Evolutionary conservation across 1,139 yeast species (phyloP).

Genomic region (Pichia cactophila): DNA sequence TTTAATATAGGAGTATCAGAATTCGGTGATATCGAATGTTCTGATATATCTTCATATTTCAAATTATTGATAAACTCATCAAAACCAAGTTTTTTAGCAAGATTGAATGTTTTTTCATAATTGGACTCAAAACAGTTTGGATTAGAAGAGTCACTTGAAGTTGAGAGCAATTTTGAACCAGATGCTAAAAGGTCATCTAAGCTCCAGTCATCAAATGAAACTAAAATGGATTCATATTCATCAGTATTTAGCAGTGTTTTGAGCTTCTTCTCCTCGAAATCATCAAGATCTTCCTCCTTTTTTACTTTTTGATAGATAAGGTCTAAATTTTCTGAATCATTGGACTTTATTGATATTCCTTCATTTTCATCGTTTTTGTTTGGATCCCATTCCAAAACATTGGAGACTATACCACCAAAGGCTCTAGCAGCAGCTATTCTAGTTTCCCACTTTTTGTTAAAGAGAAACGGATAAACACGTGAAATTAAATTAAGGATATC

Average conservation of each 20-base stretch:
- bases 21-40: background rate
- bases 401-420: conserved; percentile 83
- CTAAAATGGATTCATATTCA: conserved; percentile 43
- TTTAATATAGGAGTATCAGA: background rate
- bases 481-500: conserved; percentile 78
- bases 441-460: conserved; percentile 89
- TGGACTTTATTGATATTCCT: conserved; percentile 15
- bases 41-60: conserved; percentile 5
- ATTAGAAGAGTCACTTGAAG: conserved; percentile 46
- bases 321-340: conserved; percentile 17
- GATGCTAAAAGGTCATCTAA: conserved; percentile 56
- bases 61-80: conserved; percentile 12
- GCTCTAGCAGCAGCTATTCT: conserved; percentile 93
- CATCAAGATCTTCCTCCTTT: conserved; percentile 31
- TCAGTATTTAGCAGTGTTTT: conserved; percentile 36
- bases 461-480: conserved; percentile 82
- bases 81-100: conserved; percentile 24
- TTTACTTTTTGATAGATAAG: conserved; percentile 16
- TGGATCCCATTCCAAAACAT: conserved; percentile 83
- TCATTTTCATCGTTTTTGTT: conserved; percentile 31
- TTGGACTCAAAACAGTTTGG: background rate
- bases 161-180: conserved; percentile 65
- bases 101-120: background rate
- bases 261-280: conserved; percentile 24
- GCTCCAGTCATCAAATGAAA: conserved; percentile 57